Conservation (phyloP, 1,139 yeast genomes). For the Scheffersomyces quercinus region DNA sequence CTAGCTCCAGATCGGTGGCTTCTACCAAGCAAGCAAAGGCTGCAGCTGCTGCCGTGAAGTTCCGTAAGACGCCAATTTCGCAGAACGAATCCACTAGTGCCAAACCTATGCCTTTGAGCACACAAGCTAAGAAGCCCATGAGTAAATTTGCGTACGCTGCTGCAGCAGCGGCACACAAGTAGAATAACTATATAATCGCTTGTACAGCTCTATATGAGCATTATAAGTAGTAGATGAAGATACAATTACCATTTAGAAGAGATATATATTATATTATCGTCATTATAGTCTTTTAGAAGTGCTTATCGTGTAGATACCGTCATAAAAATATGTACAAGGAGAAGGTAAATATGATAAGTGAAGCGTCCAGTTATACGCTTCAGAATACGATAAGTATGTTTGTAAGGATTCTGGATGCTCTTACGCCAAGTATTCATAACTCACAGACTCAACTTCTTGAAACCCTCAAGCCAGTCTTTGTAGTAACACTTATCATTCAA, state of each 20-base stretch:
- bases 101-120: too few species aligned
- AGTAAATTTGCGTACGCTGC: slow-evolving; percentile 49
- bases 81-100: slow-evolving; percentile 9
- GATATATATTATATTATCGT: neutral
- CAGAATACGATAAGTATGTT: too few species aligned
- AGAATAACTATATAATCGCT: slow-evolving; percentile 1
- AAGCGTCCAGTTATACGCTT: too few species aligned
- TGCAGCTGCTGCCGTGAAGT: slow-evolving; percentile 4
- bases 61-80: slow-evolving; percentile 6
- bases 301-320: too few species aligned
- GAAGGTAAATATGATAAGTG: too few species aligned
- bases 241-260: neutral
- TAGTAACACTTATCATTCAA: slow-evolving; percentile 40
- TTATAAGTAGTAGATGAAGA: too few species aligned
- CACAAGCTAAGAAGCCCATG: slow-evolving; percentile 7
- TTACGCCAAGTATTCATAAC: too few species aligned
- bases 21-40: slow-evolving; percentile 3
- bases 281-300: neutral
- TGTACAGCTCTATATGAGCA: neutral
- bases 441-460: slow-evolving; percentile 7
- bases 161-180: slow-evolving; percentile 43
- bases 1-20: slow-evolving; percentile 9
- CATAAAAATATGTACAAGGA: too few species aligned
- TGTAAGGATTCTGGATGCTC: too few species aligned
- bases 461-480: slow-evolving; percentile 35